phyloP scores from a whole-genome alignment of 2,329 filamentous ascomycete genomes.

The Scolecobasidium constrictum region DNA sequence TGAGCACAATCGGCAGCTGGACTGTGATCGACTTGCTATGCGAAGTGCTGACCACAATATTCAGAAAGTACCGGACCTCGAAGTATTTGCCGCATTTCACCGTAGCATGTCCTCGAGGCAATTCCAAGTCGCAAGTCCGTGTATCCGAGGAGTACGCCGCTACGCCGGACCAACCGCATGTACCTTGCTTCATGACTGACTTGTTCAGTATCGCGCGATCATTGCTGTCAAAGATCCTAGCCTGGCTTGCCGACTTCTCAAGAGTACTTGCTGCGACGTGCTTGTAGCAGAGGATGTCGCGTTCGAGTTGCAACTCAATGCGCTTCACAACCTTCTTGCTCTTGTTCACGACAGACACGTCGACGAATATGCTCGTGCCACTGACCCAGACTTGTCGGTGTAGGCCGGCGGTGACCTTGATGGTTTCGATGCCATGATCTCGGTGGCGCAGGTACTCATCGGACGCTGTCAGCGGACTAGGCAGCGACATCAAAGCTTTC shows the following conservation, averaged over 20 bases:
- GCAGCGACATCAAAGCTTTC: constrained; percentile 42
- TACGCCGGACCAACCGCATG: constrained; percentile 37
- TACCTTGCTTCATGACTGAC: constrained; percentile 30
- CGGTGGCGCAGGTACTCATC: constrained; percentile 35
- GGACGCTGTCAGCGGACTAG: constrained; percentile 39
- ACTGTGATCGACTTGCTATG: constrained; percentile 40
- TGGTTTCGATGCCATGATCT: constrained; percentile 29
- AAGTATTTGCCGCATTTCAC: constrained; percentile 45
- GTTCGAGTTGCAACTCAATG: constrained; percentile 41
- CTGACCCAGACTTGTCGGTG: constrained; percentile 50
- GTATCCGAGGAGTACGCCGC: constrained; percentile 33
- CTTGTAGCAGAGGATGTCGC: constrained; percentile 40
- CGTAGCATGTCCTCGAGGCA: constrained; percentile 40
- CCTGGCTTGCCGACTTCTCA: constrained; percentile 38
- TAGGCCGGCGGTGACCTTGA: constrained; percentile 40
- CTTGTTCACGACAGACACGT: constrained; percentile 41
- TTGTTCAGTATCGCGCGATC: constrained; percentile 37
- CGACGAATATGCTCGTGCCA: constrained; percentile 43
- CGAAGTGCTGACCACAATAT: constrained; percentile 34
- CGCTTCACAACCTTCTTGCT: constrained; percentile 38
- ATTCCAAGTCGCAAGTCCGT: constrained; percentile 37
- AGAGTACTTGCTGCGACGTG: constrained; percentile 38
- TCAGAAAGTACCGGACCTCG: constrained; percentile 45
- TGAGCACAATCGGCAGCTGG: constrained; percentile 44
- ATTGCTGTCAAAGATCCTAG: constrained; percentile 41